phyloP scores from a whole-genome alignment of 495 filamentous ascomycete genomes.

The Pseudotulostoma volvatum region DNA sequence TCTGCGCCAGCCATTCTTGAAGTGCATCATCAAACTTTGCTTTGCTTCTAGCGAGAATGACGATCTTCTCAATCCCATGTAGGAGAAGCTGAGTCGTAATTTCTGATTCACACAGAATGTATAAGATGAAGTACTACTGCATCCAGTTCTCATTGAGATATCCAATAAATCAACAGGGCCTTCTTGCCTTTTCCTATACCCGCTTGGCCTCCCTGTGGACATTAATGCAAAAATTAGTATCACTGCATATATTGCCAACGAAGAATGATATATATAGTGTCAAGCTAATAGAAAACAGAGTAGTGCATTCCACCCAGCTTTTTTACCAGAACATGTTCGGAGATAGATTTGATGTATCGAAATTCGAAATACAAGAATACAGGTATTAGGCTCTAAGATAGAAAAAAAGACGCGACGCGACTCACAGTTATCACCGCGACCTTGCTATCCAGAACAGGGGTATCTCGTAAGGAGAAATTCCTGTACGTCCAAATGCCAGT shows the following conservation, averaged over 20 bases:
- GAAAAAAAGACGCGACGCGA: background rate
- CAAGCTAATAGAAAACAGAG: too few relatives aligned
- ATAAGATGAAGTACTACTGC: too few relatives aligned
- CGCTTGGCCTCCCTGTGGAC: constrained; percentile 18
- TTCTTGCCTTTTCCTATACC: constrained; percentile 21
- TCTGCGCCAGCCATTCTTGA: constrained; percentile 9
- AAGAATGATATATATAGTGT: too few relatives aligned
- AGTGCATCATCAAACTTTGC: constrained; percentile 11
- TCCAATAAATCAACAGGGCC: too few relatives aligned
- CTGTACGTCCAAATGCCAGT: constrained; percentile 11
- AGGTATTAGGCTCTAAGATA: too few relatives aligned
- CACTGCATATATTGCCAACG: too few relatives aligned
- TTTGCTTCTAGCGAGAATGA: constrained; percentile 18
- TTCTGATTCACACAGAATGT: constrained; percentile 15
- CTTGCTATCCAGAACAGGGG: constrained; percentile 17
- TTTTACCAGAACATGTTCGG: too few relatives aligned
- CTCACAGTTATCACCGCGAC: constrained; percentile 23
- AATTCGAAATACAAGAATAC: too few relatives aligned
- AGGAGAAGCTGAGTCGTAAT: constrained; percentile 24
- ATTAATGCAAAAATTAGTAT: too few relatives aligned
- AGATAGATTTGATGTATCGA: too few relatives aligned
- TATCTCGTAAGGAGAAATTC: constrained; percentile 14
- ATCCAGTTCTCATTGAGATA: too few relatives aligned
- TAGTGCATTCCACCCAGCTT: too few relatives aligned
- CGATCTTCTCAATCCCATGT: constrained; percentile 21